Conservation (phyloP, 805 yeast species). For the Saccharomycopsis lassenensis region DNA sequence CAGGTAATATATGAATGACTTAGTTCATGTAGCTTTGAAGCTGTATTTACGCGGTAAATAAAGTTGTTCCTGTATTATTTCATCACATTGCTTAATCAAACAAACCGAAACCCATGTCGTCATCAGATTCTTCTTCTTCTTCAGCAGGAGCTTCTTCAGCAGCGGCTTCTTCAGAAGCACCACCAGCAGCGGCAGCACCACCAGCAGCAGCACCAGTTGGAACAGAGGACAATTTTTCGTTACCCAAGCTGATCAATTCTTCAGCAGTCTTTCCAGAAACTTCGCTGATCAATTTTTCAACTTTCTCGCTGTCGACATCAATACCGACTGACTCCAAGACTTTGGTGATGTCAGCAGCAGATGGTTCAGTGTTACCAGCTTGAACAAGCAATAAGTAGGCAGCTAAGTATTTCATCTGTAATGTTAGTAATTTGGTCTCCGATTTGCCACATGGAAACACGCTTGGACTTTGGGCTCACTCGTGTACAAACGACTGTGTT, state of each 20-base stretch:
- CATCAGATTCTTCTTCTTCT: slow-evolving; percentile 39
- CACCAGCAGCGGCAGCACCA: slow-evolving; percentile 44
- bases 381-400: slow-evolving; percentile 83
- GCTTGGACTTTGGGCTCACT: too few species aligned
- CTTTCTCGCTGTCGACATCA: slow-evolving; percentile 71
- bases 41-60: too few species aligned
- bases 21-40: too few species aligned
- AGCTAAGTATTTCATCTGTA: slow-evolving; percentile 86
- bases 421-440: too few species aligned
- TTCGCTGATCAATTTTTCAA: slow-evolving; percentile 59
- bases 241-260: slow-evolving; percentile 73
- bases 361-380: slow-evolving; percentile 78
- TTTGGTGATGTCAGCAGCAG: slow-evolving; percentile 64
- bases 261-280: slow-evolving; percentile 67
- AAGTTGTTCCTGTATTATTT: too few species aligned
- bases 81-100: slow-evolving; percentile 53
- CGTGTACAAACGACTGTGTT: too few species aligned
- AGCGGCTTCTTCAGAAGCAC: slow-evolving; percentile 42
- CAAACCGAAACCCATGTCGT: slow-evolving; percentile 74
- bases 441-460: too few species aligned
- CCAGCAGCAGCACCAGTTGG: slow-evolving; percentile 79
- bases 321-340: slow-evolving; percentile 68
- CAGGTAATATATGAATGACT: too few species aligned
- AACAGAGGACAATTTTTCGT: slow-evolving; percentile 68
- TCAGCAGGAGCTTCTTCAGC: slow-evolving; percentile 49